Evolutionary conservation across 2,329 filamentous ascomycete species (phyloP).

Genomic region (Pyrenophora teres): DNA sequence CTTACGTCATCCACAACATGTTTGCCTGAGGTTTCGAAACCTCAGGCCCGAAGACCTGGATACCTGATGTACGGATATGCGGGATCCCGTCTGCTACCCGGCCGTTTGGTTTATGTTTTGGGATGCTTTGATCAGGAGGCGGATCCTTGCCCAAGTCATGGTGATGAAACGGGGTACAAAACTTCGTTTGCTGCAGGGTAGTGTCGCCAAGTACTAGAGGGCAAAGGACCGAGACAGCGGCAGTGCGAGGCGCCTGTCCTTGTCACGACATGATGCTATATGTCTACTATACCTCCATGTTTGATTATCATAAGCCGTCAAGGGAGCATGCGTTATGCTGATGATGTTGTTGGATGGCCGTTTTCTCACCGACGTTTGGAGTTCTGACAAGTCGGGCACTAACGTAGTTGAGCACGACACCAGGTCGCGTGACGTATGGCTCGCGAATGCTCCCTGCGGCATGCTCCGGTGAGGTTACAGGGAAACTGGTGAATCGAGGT

Average conservation of each 20-base stretch:
- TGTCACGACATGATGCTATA: not conserved
- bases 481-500: not conserved
- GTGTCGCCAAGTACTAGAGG: not conserved
- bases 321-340: not conserved
- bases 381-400: not conserved
- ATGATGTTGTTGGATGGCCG: not conserved
- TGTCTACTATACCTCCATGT: not conserved
- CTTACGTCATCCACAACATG: not conserved
- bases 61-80: conserved; percentile 4
- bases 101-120: conserved; percentile 6
- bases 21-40: conserved; percentile 28
- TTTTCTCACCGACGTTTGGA: conserved; percentile 2
- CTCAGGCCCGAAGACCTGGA: conserved; percentile 18
- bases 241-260: not conserved
- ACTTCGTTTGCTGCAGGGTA: conserved; percentile 7
- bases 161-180: conserved; percentile 13
- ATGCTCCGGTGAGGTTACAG: not conserved
- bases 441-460: not conserved
- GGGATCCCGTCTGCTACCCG: not conserved
- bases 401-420: not conserved
- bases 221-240: conserved; percentile 1
- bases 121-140: conserved; percentile 13
- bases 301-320: not conserved
- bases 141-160: not conserved
- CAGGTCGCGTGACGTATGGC: conserved; percentile 22